Percentiles rank a stretch among this genome's conserved stretches.
phyloP scores from a whole-genome alignment of 2,329 filamentous ascomycete species.

The Knufia petricola region DNA sequence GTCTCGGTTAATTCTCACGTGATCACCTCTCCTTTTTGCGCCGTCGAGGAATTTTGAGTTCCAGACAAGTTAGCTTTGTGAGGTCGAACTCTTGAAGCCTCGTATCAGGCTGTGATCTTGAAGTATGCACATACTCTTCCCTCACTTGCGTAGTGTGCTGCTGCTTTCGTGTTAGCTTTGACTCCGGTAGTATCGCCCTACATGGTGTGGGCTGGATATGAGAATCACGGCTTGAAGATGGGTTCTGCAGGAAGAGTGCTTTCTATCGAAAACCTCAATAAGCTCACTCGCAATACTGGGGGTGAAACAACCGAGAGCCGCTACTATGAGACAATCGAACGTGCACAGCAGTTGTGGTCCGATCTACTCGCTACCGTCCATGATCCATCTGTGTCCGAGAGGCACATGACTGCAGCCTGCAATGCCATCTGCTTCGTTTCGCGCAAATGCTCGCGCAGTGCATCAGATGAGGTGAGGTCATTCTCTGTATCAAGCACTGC shows the following conservation, averaged over 20 bases:
- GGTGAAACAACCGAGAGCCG: not conserved
- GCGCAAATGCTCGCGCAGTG: conserved; percentile 29
- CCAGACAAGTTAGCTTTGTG: no score
- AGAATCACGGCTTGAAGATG: not conserved
- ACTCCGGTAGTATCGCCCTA: no score
- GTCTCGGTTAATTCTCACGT: not conserved
- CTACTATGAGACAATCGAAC: not conserved
- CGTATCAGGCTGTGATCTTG: no score
- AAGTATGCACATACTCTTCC: no score
- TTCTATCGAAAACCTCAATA: conserved; percentile 4
- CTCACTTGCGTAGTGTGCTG: no score
- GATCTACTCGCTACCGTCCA: conserved; percentile 34
- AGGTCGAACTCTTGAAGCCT: no score
- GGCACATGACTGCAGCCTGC: conserved; percentile 34
- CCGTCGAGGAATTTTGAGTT: no score
- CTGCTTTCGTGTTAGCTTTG: no score
- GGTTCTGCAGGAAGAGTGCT: not conserved
- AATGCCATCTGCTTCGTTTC: conserved; percentile 38
- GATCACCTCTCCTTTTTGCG: no score
- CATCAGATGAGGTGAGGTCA: conserved; percentile 25
- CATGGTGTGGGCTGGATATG: not conserved
- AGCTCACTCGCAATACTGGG: not conserved
- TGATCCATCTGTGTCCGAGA: conserved; percentile 29
- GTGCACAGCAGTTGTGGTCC: conserved; percentile 29
- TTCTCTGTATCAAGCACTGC: conserved; percentile 28